Percentiles rank a stretch among this genome's conserved stretches.
Evolutionary conservation across 306 rosid species (phyloP).

Genomic region (Cyamopsis tetragonoloba): DNA sequence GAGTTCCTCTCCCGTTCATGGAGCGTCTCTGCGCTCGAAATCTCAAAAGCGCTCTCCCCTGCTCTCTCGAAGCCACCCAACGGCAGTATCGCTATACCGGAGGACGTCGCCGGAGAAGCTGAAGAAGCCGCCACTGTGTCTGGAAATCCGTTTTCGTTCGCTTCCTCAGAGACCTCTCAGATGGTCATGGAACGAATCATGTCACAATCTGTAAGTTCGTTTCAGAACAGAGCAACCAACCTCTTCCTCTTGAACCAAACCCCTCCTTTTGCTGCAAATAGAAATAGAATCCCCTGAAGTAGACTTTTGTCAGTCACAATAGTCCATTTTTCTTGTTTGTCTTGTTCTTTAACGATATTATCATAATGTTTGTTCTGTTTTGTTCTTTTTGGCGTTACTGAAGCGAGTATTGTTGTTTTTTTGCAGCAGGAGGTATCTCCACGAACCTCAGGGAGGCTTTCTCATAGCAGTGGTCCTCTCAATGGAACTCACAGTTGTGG

Average conservation of each 20-base stretch:
- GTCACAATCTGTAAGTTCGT: slow-evolving; percentile 75
- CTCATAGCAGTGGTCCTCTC: slow-evolving; percentile 93
- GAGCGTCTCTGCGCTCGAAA: slow-evolving; percentile 77
- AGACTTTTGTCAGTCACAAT: background rate
- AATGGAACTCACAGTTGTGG: slow-evolving; percentile 71
- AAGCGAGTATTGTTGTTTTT: background rate
- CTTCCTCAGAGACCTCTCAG: slow-evolving; percentile 81
- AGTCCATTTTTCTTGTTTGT: slow-evolving; percentile 17
- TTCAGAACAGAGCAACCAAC: background rate
- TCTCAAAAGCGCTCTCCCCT: slow-evolving; percentile 73
- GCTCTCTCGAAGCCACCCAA: slow-evolving; percentile 38
- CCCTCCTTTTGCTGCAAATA: too few species aligned
- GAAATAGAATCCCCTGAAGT: too few species aligned
- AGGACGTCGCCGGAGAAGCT: slow-evolving; percentile 53
- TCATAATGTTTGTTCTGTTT: background rate
- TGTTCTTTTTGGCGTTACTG: too few species aligned
- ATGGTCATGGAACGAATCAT: slow-evolving; percentile 92
- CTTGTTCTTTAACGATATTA: slow-evolving; percentile 10
- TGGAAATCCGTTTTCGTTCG: slow-evolving; percentile 80
- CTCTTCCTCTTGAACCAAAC: too few species aligned
- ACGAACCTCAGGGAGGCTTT: slow-evolving; percentile 84
- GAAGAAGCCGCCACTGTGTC: slow-evolving; percentile 52
- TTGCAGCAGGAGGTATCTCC: slow-evolving; percentile 86
- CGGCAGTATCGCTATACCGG: slow-evolving; percentile 36
- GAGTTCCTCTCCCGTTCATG: slow-evolving; percentile 92